Conservation (phyloP, 139 green algal genomes). For the Tetraselmis chui region DNA sequence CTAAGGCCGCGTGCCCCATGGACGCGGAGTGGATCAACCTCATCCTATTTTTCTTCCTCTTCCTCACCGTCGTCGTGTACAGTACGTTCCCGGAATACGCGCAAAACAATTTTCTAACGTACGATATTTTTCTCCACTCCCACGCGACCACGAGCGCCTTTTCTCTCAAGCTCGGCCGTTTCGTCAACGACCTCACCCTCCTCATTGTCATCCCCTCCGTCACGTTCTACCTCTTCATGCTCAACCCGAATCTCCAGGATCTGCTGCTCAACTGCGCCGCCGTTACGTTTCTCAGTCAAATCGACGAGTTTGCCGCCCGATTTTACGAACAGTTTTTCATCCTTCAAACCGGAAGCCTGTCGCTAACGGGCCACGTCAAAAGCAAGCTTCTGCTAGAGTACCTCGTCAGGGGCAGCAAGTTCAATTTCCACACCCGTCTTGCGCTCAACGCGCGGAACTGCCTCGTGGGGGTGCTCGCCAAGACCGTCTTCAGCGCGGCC, state of each 20-base stretch:
- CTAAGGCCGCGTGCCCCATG: background rate
- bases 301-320: background rate
- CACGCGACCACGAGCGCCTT: background rate
- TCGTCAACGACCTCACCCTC: background rate
- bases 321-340: background rate
- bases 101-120: background rate
- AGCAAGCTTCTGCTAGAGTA: background rate
- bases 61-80: background rate
- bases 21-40: background rate
- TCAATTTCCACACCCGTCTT: background rate
- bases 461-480: background rate
- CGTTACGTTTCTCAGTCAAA: background rate
- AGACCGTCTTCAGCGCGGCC: background rate
- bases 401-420: background rate
- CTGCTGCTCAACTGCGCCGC: background rate
- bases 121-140: background rate
- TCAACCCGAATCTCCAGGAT: background rate
- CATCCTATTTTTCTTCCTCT: background rate
- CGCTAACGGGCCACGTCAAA: background rate
- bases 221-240: background rate
- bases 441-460: background rate
- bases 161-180: background rate
- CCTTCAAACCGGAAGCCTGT: background rate
- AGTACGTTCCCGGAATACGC: background rate
- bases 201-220: background rate